These are phyloP conservation scores for rapeseed (Brassica napus) DNA, from an alignment of 345 rosid species.

Conservation along the genomic window Da-Ae NC_063440.1:21125001-21125500, in stretches of 20 bases:
- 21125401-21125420: background rate
- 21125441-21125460: background rate
- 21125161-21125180: constrained; percentile 49
- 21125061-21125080: constrained; percentile 8
- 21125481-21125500: background rate
- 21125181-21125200: background rate
- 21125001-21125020: background rate
- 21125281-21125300: background rate
- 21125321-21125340: background rate
- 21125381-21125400: background rate
- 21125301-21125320: background rate
- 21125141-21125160: constrained; percentile 66
- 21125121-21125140: constrained; percentile 70
- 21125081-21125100: constrained; percentile 53
- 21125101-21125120: constrained; percentile 75
- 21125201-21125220: background rate
- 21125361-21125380: background rate
- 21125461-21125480: background rate
- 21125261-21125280: background rate
- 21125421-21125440: background rate
- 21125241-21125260: background rate
- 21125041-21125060: background rate
- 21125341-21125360: background rate
- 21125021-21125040: constrained; percentile 2
- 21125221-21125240: constrained; percentile 12